Conservation (phyloP, 2,329 filamentous ascomycete genomes). For the Tolypocladium nubicola region DNA sequence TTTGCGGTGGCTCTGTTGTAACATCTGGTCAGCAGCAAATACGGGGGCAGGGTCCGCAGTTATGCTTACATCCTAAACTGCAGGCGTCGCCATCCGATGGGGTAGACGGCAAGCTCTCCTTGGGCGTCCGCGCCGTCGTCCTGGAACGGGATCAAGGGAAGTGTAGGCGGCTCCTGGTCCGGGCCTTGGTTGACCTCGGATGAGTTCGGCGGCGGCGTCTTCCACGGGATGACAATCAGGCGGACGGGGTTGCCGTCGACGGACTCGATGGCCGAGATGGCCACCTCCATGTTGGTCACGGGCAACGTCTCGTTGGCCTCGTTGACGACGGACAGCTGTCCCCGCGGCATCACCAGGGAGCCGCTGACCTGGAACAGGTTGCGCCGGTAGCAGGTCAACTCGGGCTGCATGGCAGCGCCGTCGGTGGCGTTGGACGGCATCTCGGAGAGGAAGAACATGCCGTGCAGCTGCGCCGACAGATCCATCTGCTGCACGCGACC, state of each 20-base stretch:
- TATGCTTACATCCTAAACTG: conserved; percentile 68
- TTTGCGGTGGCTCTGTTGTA: conserved; percentile 75
- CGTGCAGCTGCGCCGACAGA: conserved; percentile 64
- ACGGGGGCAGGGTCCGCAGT: not conserved
- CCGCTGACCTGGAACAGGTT: conserved; percentile 96
- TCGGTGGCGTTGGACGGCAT: conserved; percentile 55
- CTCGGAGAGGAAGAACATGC: conserved; percentile 83
- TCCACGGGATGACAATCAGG: conserved; percentile 95
- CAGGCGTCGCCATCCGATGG: conserved; percentile 85
- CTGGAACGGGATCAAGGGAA: conserved; percentile 61
- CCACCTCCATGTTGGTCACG: conserved; percentile 73
- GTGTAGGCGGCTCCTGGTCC: conserved; percentile 78
- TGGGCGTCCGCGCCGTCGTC: conserved; percentile 51
- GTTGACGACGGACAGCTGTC: conserved; percentile 68
- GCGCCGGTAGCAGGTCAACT: conserved; percentile 89
- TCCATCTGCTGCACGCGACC: conserved; percentile 52
- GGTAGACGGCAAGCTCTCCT: conserved; percentile 79
- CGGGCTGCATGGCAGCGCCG: conserved; percentile 53
- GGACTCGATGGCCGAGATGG: conserved; percentile 87
- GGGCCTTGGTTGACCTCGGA: conserved; percentile 51
- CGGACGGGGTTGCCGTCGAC: conserved; percentile 88
- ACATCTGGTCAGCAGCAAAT: not conserved
- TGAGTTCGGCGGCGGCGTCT: conserved; percentile 76
- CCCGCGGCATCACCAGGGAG: conserved; percentile 69
- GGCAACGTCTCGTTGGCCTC: conserved; percentile 78